Base-by-base conservation (phyloP, 2,329 filamentous ascomycete genomes). In the Colletotrichum viniferum region DNA sequence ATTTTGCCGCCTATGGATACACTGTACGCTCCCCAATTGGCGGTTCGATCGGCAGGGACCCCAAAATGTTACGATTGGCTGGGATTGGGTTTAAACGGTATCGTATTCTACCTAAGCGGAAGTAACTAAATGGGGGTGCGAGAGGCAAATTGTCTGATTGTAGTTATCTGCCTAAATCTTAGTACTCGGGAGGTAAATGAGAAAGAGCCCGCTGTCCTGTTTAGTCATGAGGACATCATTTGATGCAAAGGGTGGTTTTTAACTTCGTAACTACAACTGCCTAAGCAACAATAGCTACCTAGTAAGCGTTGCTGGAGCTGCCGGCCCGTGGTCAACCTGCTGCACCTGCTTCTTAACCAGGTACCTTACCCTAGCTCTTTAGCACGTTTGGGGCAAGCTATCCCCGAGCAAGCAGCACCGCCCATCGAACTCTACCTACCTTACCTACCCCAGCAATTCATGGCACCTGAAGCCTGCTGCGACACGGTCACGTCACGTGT, bases 401-500 rank as follows among this genome's bases (percentile, higher is more conserved):
- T 60, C 73, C 70, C 63, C 65, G 52, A 43, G 64, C 52, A 61
- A 38, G n/a, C 30, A 64, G 61, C 52, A n/a, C n/a, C 6, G n/a
- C 43, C 43, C 5, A 21, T 48, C 36, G 18, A 60, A 43, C 18
- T 24, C 30, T 38, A 36, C 63, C 21, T 30, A 60, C 34, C 34
- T 36, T 36, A 36, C 30, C 30, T 32, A 30, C 48, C 52, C 28
- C 30, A n/a, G 65, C 52, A 58, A 13, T 48, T 36, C 18, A 58
- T 21, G 21, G 13, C 26, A 18, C 26, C 28, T 32, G 8, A 30
- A 61, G 48, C 28, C 8, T 60, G 32, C 52, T 69, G 52, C 61
- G 64, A 69, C 71, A 7, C 71, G 68, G 52, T 63, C 48, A 7
- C 6, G 62, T 85, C 84, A 85, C 84, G 84, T 85, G 84, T 30